Base-by-base conservation (phyloP, 106 monocot species). In the Allium cepa region DNA sequence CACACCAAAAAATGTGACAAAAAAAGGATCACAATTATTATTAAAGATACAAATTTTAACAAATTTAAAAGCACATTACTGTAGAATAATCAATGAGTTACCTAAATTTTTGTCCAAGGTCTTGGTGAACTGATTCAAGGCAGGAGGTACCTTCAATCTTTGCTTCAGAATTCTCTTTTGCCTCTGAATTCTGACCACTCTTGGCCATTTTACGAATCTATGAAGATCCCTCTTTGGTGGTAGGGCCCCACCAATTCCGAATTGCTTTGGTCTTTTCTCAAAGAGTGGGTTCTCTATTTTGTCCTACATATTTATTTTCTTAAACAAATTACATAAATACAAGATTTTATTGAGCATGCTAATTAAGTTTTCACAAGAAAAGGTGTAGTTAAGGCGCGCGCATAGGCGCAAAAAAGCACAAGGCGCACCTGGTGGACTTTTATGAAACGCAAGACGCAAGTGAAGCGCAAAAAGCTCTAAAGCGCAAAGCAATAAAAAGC, bases 151-250 rank as follows among this genome's bases (percentile, higher is more conserved):
- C 84, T 94, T 90, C 69, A 94, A 76, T 55, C 94, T 51, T 85
- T 95, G 94, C 85, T 91, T 88, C 55, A 94, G 90, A 18, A 94
- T 87, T 69, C 94, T 87, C 74, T 80, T 76, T 83, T 94, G 94
- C 63, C 94, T 73, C 85, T 94, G 94, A 66, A 95, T 88, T 9
- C 94, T 63, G 7, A 95, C 91, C 1, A 91, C 85, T 79, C 91
- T 91, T 9, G 94, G 94, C 94, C 91, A 95, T 61, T 88, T 87
- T 28, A 95, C 91, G 68, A 95, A 95, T 45, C 94, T 59, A 68
- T 85, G 82, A 15, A 95, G 73, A 60, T 95, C 94, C 79, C 77
- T 95, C 83, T 95, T 95, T 8, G 94, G 94, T 10, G 94, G 91
- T 56, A 95, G 60, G 2, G 91, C 94, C 5, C 91, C 94, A 48